Evolutionary conservation across 169 alveolate genomes (phyloP).

Genomic region (Plasmodium gaboni): DNA sequence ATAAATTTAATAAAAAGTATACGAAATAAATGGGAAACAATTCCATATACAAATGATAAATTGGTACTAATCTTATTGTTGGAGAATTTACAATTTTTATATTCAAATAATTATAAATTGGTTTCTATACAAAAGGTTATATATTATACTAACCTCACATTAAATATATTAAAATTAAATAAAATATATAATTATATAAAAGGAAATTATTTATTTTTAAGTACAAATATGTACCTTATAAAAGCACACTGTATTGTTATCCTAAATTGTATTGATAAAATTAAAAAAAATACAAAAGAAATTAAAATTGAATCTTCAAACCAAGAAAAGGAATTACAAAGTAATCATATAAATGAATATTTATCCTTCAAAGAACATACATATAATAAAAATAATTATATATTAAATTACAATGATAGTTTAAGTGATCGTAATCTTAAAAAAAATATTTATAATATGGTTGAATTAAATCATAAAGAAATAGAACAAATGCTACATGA

Average conservation of each 20-base stretch:
- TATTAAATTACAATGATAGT: neutral
- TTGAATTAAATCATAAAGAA: neutral
- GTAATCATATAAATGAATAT: neutral
- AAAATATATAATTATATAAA: constrained; percentile 22
- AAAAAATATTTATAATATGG: neutral
- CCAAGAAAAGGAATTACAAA: neutral
- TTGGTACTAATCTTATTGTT: constrained; percentile 4
- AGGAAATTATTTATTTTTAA: constrained; percentile 24
- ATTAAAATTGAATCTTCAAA: neutral
- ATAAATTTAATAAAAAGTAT: constrained; percentile 3
- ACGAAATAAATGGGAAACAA: constrained; percentile 17
- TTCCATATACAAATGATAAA: constrained; percentile 22
- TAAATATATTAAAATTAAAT: constrained; percentile 14
- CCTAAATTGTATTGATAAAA: neutral
- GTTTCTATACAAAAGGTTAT: constrained; percentile 12
- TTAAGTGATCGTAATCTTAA: neutral
- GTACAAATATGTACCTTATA: constrained; percentile 13
- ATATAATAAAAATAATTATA: neutral
- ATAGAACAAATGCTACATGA: neutral
- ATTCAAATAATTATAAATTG: constrained; percentile 17
- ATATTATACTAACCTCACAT: constrained; percentile 19
- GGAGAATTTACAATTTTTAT: constrained; percentile 46
- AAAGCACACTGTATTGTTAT: constrained; percentile 31
- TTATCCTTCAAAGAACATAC: neutral
- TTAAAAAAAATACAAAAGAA: too few species aligned